A percentile compares a stretch with the other conserved stretches of the same genome.
Conservation (phyloP, 805 yeast genomes). For the Yamadazyma nakazawae region DNA sequence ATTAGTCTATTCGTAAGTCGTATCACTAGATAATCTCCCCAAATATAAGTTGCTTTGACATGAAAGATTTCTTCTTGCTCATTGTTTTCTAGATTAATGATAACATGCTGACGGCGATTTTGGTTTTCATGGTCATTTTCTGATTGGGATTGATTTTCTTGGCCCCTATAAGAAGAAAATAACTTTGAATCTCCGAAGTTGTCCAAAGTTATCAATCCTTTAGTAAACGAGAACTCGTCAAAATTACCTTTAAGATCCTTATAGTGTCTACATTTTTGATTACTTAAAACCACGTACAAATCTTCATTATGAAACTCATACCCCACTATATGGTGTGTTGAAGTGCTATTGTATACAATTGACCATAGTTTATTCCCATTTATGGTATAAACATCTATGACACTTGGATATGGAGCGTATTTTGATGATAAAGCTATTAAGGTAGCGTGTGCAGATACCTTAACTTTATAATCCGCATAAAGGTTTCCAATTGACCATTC, state of each 20-base stretch:
- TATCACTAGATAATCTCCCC: conserved; percentile 19
- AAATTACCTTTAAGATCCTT: conserved; percentile 67
- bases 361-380: conserved; percentile 36
- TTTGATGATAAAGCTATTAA: conserved; percentile 50
- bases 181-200: conserved; percentile 11
- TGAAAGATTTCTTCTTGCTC: conserved; percentile 27
- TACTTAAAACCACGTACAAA: conserved; percentile 51
- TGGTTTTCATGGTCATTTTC: neutral
- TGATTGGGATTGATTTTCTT: neutral
- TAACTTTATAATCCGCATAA: conserved; percentile 39
- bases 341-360: conserved; percentile 37
- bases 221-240: conserved; percentile 41
- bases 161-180: neutral
- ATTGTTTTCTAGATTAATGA: conserved; percentile 33
- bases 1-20: conserved; percentile 32
- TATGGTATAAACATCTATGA: conserved; percentile 34
- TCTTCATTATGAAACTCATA: conserved; percentile 51
- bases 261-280: conserved; percentile 55
- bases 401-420: conserved; percentile 31
- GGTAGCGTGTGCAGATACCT: conserved; percentile 52
- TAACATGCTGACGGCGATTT: conserved; percentile 11
- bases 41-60: conserved; percentile 12
- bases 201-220: conserved; percentile 18
- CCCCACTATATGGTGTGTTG: conserved; percentile 51
- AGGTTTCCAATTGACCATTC: conserved; percentile 47